phyloP scores from a whole-genome alignment of 495 filamentous ascomycete species.

The Bathelium albidoporum region DNA sequence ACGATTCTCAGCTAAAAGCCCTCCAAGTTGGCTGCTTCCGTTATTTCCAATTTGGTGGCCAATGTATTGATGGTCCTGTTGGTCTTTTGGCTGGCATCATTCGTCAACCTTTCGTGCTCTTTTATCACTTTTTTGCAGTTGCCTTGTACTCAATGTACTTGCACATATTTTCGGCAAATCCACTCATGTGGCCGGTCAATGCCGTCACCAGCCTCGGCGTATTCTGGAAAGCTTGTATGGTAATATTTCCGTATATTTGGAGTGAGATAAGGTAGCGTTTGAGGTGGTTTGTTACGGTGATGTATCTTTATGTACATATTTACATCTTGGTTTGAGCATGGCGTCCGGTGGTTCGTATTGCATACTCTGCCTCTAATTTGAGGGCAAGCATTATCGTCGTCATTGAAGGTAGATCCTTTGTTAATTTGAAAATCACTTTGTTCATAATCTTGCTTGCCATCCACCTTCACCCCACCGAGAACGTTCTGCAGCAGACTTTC shows the following conservation, averaged over 20 bases:
- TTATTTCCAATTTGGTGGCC: slow-evolving; percentile 75
- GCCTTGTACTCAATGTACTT: slow-evolving; percentile 84
- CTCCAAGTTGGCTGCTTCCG: slow-evolving; percentile 87
- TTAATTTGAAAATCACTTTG: neutral
- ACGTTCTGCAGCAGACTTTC: slow-evolving; percentile 31
- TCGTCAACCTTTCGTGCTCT: slow-evolving; percentile 63
- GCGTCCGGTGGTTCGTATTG: neutral
- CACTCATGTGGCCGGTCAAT: slow-evolving; percentile 51
- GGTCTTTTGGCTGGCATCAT: slow-evolving; percentile 79
- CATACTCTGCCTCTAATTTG: neutral
- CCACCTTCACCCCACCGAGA: neutral
- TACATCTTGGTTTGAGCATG: neutral
- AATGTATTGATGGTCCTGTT: slow-evolving; percentile 62
- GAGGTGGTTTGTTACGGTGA: neutral
- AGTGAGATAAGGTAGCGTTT: slow-evolving; percentile 37
- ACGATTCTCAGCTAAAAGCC: slow-evolving; percentile 63
- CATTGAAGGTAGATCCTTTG: neutral
- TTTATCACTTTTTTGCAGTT: slow-evolving; percentile 90
- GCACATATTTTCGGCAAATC: slow-evolving; percentile 42
- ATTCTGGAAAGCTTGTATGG: slow-evolving; percentile 78
- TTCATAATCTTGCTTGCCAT: slow-evolving; percentile 2
- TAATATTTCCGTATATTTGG: slow-evolving; percentile 77
- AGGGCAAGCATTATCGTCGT: neutral
- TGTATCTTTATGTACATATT: slow-evolving; percentile 3
- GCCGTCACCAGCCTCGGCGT: slow-evolving; percentile 53